Evolutionary conservation across 306 rosid genomes (phyloP).

Genomic region (Glycine soja): DNA sequence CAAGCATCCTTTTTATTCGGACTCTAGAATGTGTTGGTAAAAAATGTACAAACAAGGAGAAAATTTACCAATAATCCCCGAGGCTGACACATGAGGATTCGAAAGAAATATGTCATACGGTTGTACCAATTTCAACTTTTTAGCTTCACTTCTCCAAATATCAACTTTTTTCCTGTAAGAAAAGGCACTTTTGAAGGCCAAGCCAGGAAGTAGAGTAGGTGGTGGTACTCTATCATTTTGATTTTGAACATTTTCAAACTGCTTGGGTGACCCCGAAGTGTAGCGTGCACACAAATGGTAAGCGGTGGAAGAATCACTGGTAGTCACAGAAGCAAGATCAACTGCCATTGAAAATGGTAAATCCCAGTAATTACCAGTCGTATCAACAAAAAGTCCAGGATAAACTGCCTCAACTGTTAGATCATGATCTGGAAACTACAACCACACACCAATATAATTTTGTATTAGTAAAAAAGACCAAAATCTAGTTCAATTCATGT

Average conservation of each 20-base stretch:
- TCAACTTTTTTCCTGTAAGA: slow-evolving; percentile 67
- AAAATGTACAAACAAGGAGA: slow-evolving; percentile 28
- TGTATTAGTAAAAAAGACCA: slow-evolving; percentile 13
- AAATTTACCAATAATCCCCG: slow-evolving; percentile 78
- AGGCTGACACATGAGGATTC: slow-evolving; percentile 71
- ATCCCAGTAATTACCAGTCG: slow-evolving; percentile 84
- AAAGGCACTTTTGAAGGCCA: slow-evolving; percentile 72
- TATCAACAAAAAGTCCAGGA: slow-evolving; percentile 87
- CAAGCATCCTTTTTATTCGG: slow-evolving; percentile 14
- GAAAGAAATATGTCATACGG: slow-evolving; percentile 87
- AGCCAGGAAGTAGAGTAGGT: slow-evolving; percentile 72
- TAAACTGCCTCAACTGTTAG: slow-evolving; percentile 77
- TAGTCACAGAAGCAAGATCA: slow-evolving; percentile 75
- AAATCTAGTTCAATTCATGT: slow-evolving; percentile 36
- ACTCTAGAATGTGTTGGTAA: slow-evolving; percentile 8
- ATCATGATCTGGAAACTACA: slow-evolving; percentile 84
- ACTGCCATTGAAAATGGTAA: slow-evolving; percentile 78
- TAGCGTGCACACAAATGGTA: slow-evolving; percentile 75
- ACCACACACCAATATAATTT: slow-evolving; percentile 33
- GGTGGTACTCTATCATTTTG: slow-evolving; percentile 52
- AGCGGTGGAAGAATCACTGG: slow-evolving; percentile 62
- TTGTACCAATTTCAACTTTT: slow-evolving; percentile 69
- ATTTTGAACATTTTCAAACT: slow-evolving; percentile 51
- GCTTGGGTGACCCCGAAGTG: slow-evolving; percentile 67
- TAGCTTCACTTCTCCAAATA: slow-evolving; percentile 78